Base-by-base conservation (phyloP, 2,329 filamentous ascomycete species). In the Colletotrichum filicis region DNA sequence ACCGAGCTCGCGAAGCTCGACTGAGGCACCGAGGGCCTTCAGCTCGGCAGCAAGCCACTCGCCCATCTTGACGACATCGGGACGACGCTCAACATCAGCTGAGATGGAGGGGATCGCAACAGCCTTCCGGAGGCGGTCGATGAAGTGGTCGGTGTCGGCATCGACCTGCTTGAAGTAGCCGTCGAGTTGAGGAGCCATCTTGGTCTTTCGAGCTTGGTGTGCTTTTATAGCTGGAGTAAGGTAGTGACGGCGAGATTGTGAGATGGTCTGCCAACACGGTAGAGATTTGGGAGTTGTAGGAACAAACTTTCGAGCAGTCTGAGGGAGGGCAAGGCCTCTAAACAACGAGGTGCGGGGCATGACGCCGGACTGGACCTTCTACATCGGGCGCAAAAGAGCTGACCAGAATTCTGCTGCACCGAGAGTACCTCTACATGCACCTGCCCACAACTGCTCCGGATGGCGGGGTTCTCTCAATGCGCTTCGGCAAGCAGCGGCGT, bases 81-180 rank as follows among this genome's bases (percentile, higher is more conserved):
- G 92, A 73, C 97, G 92, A 80, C 94, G 92, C 77, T 93, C 92
- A 80, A 97, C 95, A 75, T 98, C 95, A 60, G 96, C 94, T 42
- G 96, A 98, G 82, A 99, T 90, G 75, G 97, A 99, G 24, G 97
- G 97, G 79, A 99, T 99, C 65, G 95, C 96, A 73, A 99, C 97
- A 67, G 97, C 97, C 84, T 95, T 92, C 80, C 94, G 90, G 74
- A 99, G 91, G 78, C 96, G 93, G 79, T 97, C 93, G 83, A 98
- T 97, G 86, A 98, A 98, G 81, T 91, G 87, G 77, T 92, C 90
- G 63, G 95, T 90, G 79, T 95, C 88, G 81, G 85, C 86, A 84
- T 98, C 95, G 79, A 98, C 95, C 89, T 98, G 92, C 85, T 94
- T 92, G 89, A 98, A 98, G 88, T 93, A 98, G 76, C 92, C 89